These are phyloP conservation scores for Diplogelasinospora grovesii DNA, from an alignment of 495 filamentous ascomycete genomes.

Conservation along the genomic window DNA sequence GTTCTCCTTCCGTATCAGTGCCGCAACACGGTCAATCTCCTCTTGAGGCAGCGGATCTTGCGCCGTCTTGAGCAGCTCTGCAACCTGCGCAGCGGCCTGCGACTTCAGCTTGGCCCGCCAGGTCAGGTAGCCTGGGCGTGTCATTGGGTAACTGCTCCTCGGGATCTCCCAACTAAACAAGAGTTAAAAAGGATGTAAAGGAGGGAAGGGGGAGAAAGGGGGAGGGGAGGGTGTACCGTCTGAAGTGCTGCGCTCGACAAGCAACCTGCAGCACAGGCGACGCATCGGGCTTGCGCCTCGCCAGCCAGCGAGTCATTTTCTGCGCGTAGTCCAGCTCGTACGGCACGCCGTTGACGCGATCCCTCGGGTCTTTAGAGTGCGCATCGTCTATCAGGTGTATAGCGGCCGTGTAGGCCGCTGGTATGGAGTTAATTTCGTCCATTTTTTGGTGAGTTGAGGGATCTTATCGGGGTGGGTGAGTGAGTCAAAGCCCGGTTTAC, in stretches of 20 bases:
- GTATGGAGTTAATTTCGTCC: slow-evolving; percentile 13
- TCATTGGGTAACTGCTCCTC: slow-evolving; percentile 59
- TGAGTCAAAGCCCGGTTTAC: too few relatives aligned
- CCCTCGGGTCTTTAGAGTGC: slow-evolving; percentile 60
- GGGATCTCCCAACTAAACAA: slow-evolving; percentile 69
- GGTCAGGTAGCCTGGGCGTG: slow-evolving; percentile 61
- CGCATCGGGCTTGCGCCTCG: slow-evolving; percentile 45
- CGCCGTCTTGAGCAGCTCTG: slow-evolving; percentile 43
- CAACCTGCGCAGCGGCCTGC: slow-evolving; percentile 57
- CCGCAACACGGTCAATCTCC: slow-evolving; percentile 45
- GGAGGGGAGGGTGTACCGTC: slow-evolving; percentile 20
- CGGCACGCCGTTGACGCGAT: slow-evolving; percentile 39
- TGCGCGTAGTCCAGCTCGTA: slow-evolving; percentile 76
- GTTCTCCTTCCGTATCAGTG: slow-evolving; percentile 60
- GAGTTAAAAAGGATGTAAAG: not conserved
- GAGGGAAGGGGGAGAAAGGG: not conserved
- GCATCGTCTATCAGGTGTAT: slow-evolving; percentile 63
- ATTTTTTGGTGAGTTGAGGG: slow-evolving; percentile 11
- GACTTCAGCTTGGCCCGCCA: slow-evolving; percentile 70
- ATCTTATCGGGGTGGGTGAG: too few relatives aligned
- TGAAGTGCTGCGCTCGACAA: slow-evolving; percentile 74
- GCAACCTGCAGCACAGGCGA: slow-evolving; percentile 62
- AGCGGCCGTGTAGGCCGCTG: slow-evolving; percentile 33
- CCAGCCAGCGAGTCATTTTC: slow-evolving; percentile 67
- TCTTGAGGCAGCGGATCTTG: slow-evolving; percentile 28